Conservation (phyloP, 768 basidiomycete genomes). For the Heimioporus sp. region DNA sequence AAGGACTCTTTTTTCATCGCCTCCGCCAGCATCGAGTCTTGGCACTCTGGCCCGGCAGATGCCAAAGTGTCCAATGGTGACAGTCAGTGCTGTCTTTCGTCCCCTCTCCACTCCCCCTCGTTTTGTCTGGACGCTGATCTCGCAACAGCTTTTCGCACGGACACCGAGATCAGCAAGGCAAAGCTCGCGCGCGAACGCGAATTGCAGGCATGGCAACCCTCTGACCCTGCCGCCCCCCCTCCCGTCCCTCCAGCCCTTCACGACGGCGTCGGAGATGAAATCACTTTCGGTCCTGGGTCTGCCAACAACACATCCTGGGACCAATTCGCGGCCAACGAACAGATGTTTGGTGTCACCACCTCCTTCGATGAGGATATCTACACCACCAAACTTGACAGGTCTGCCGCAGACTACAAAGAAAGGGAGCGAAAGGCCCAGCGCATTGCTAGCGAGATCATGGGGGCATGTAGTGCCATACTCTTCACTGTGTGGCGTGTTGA, state of each 20-base stretch:
- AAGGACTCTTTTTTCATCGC: slow-evolving; percentile 71
- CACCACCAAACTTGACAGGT: slow-evolving; percentile 89
- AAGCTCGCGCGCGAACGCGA: slow-evolving; percentile 63
- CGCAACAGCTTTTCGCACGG: slow-evolving; percentile 71
- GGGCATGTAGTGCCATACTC: slow-evolving; percentile 46
- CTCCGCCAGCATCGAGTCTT: slow-evolving; percentile 68
- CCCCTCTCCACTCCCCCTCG: neutral
- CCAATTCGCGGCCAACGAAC: slow-evolving; percentile 92
- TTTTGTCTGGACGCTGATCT: slow-evolving; percentile 11
- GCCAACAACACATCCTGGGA: slow-evolving; percentile 65
- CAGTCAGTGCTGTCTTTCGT: slow-evolving; percentile 43
- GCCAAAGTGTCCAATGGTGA: slow-evolving; percentile 67
- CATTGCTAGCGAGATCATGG: slow-evolving; percentile 89
- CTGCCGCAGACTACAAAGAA: slow-evolving; percentile 82
- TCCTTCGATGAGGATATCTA: slow-evolving; percentile 93
- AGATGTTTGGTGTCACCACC: slow-evolving; percentile 88
- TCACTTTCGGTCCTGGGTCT: slow-evolving; percentile 63
- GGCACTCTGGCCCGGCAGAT: slow-evolving; percentile 73
- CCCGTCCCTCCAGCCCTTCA: slow-evolving; percentile 23
- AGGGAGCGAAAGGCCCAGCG: slow-evolving; percentile 83
- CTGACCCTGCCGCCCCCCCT: slow-evolving; percentile 32
- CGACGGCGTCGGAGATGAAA: slow-evolving; percentile 51
- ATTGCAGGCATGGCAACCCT: slow-evolving; percentile 73
- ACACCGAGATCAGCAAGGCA: slow-evolving; percentile 72
- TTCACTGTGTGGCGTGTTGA: slow-evolving; percentile 10